These are phyloP conservation scores for Jasminum sambac DNA, from an alignment of 257 asterid genomes.

Conservation along the genomic window DNA sequence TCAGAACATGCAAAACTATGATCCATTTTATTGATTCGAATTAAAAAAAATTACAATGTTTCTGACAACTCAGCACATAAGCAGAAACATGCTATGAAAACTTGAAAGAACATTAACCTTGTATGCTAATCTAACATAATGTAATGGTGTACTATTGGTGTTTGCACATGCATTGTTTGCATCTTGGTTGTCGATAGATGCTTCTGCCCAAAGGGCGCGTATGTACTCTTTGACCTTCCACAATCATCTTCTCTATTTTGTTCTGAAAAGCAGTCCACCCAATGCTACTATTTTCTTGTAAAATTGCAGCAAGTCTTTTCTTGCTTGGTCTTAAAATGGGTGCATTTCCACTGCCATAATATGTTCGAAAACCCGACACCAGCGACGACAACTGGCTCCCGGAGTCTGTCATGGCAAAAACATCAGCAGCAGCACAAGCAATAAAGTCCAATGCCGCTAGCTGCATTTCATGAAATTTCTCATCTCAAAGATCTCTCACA, in stretches of 20 bases:
- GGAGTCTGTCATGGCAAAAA: constrained; percentile 87
- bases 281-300: constrained; percentile 58
- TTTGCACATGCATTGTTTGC: constrained; percentile 83
- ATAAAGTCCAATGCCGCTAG: constrained; percentile 95
- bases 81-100: too few species aligned
- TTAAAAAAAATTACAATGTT: too few species aligned
- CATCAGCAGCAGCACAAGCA: constrained; percentile 80
- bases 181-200: constrained; percentile 70
- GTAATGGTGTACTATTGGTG: constrained; percentile 27
- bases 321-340: constrained; percentile 87
- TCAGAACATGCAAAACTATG: background rate
- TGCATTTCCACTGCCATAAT: constrained; percentile 71
- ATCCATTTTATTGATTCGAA: too few species aligned
- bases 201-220: constrained; percentile 49
- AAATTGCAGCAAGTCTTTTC: constrained; percentile 76
- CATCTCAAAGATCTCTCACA: too few species aligned
- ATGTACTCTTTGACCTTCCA: constrained; percentile 70
- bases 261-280: constrained; percentile 60
- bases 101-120: too few species aligned
- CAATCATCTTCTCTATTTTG: constrained; percentile 73
- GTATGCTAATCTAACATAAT: too few species aligned
- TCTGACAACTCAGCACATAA: too few species aligned
- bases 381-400: constrained; percentile 94
- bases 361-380: constrained; percentile 81
- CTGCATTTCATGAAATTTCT: constrained; percentile 42